Conservation (phyloP, 331 rosid species). For the Dryas integrifolia region DNA sequence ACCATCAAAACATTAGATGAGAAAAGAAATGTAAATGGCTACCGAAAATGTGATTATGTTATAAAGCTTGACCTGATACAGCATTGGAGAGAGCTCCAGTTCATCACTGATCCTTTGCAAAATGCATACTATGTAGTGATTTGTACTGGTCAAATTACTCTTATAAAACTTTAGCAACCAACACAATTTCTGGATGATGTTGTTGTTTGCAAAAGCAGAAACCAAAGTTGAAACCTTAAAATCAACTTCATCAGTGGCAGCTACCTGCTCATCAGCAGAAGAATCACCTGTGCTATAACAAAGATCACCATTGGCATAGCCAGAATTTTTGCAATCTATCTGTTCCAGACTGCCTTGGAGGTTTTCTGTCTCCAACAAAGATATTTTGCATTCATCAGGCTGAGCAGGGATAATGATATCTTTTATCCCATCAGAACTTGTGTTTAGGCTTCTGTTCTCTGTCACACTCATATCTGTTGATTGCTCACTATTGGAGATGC, state of each 20-base stretch:
- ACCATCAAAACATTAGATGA: not conserved
- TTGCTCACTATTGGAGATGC: constrained; percentile 36
- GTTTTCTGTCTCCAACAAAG: constrained; percentile 31
- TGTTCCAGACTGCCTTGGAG: constrained; percentile 28
- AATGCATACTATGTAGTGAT: constrained; percentile 72
- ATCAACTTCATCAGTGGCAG: constrained; percentile 74
- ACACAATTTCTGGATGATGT: constrained; percentile 71
- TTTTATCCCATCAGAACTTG: constrained; percentile 40
- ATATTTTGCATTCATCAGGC: constrained; percentile 32
- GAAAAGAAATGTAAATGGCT: constrained; percentile 11
- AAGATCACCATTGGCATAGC: constrained; percentile 42
- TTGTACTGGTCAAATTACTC: constrained; percentile 68
- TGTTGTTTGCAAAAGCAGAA: constrained; percentile 71
- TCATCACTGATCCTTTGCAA: constrained; percentile 74
- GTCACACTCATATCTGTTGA: constrained; percentile 33
- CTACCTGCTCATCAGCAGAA: constrained; percentile 68
- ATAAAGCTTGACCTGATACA: constrained; percentile 70
- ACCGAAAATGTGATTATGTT: not conserved
- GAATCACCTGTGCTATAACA: constrained; percentile 41
- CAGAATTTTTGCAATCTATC: constrained; percentile 32
- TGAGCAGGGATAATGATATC: constrained; percentile 20
- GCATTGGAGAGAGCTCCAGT: constrained; percentile 82
- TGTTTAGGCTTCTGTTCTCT: constrained; percentile 32
- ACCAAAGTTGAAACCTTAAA: constrained; percentile 67
- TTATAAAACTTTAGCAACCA: constrained; percentile 97